These are phyloP conservation scores for Pochonia chlamydosporia DNA, from an alignment of 2,329 filamentous ascomycete species.

Conservation along the genomic window DNA sequence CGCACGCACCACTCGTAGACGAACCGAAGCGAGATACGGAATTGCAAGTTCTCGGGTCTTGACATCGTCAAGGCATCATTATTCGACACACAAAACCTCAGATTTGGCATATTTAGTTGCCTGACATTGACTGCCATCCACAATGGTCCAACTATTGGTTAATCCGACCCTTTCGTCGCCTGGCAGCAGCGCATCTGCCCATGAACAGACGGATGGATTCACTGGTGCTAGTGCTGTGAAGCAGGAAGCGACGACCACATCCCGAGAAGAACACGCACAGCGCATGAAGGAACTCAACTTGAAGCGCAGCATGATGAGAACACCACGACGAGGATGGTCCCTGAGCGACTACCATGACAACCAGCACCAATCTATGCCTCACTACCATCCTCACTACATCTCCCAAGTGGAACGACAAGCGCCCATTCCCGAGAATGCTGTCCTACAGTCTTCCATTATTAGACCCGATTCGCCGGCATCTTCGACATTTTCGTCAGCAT, in stretches of 20 bases:
- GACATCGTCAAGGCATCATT: too few relatives aligned
- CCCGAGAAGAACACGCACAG: conserved; percentile 35
- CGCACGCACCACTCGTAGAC: not conserved
- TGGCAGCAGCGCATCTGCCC: conserved; percentile 13
- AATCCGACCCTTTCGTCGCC: conserved; percentile 21
- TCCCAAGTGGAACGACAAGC: conserved; percentile 21
- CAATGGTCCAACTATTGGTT: conserved; percentile 27
- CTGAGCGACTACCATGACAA: conserved; percentile 37
- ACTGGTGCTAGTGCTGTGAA: not conserved
- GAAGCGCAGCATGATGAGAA: conserved; percentile 29
- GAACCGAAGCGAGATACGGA: not conserved
- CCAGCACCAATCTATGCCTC: conserved; percentile 10
- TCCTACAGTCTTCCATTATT: conserved; percentile 9
- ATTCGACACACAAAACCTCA: too few relatives aligned
- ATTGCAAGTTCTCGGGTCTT: too few relatives aligned
- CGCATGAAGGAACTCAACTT: conserved; percentile 32
- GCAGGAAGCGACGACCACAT: conserved; percentile 19
- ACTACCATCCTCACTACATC: conserved; percentile 8
- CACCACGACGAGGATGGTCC: conserved; percentile 41
- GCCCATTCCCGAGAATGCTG: conserved; percentile 29
- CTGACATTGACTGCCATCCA: conserved; percentile 2
- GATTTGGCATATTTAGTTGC: not conserved
- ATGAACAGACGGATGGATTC: conserved; percentile 17
- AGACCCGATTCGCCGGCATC: conserved; percentile 6
- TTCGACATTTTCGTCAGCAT: conserved; percentile 1